Percentiles rank a stretch among this genome's conserved stretches.
Evolutionary conservation across 768 basidiomycete genomes (phyloP).

Genomic region (Astraeus odoratus): DNA sequence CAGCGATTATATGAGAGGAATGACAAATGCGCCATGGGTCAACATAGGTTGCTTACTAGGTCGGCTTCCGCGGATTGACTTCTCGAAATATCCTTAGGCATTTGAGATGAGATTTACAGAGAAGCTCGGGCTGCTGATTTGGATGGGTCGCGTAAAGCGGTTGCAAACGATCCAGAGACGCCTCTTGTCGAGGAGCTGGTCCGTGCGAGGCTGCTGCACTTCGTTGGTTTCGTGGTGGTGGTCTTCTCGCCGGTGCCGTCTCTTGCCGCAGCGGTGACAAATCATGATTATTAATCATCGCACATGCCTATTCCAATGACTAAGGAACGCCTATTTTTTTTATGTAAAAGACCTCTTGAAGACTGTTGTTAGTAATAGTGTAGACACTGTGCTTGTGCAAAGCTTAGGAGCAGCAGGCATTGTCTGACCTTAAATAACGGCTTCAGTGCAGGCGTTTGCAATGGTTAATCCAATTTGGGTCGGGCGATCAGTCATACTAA

Average conservation of each 20-base stretch:
- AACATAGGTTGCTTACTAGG: constrained; percentile 24
- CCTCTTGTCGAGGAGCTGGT: background rate
- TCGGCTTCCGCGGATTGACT: constrained; percentile 62
- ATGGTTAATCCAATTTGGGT: no score
- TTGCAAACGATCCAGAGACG: background rate
- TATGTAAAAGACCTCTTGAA: no score
- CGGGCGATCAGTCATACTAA: no score
- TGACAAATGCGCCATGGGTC: constrained; percentile 9
- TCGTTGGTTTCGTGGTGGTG: background rate
- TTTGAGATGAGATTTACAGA: constrained; percentile 19
- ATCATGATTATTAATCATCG: constrained; percentile 17
- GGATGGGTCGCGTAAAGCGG: background rate
- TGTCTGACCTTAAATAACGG: no score
- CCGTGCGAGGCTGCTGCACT: background rate
- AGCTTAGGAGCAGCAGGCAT: no score
- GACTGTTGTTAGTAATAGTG: no score
- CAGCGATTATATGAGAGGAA: constrained; percentile 6
- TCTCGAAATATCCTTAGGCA: constrained; percentile 48
- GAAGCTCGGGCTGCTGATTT: background rate
- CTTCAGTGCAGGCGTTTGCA: no score
- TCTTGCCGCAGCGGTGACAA: background rate
- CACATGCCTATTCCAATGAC: background rate
- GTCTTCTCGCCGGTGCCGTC: background rate
- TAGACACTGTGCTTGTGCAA: no score
- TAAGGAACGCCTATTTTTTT: no score